Evolutionary conservation across 176 grass and related monocot genomes (phyloP), one percentile per base, ranked within the genome.

Genomic region (Ananas comosus): DNA sequence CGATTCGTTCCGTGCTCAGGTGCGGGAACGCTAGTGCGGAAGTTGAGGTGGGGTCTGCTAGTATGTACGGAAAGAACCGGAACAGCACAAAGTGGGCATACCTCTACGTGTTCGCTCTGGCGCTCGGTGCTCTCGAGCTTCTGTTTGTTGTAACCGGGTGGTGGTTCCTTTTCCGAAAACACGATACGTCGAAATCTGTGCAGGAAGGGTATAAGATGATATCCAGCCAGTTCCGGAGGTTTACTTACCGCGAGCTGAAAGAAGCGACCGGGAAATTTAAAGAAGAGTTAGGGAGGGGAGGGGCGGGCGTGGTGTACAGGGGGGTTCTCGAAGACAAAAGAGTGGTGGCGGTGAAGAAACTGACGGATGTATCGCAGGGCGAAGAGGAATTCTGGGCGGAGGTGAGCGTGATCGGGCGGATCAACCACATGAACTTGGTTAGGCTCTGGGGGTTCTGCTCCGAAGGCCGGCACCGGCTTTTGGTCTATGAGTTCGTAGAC

Each of bases 361-460:
- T 88, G 12, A 67, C 1, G 11, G 68, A 83, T 64, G 73, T 78
- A 21, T 74, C 56, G 18, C 64, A 78, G 16, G 70, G 78, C 0
- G 85, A 80, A 24, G 85, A 88, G 13, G 90, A 88, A 22, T 83
- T 92, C 59, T 79, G 67, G 80, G 82, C 74, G 22, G 85, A 92
- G 58, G 79, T 92, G 70, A 76, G 74, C 2, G 10, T 92, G 42
- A 83, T 92, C 48, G 85, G 77, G 12, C 50, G 76, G 53, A 88
- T 92, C 61, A 88, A 96, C 76, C 91, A 96, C 69, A 91, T 96
- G 51, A 96, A 96, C 74, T 76, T 96, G 78, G 91, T 91, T 63
- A 48, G 85, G 52, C 85, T 96, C 76, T 76, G 80, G 63, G 91
- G 91, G 9, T 86, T 88, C 76, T 96, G 91, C 68, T 86, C 80